phyloP scores from a whole-genome alignment of 495 filamentous ascomycete species.

The Xylaria palmicola region DNA sequence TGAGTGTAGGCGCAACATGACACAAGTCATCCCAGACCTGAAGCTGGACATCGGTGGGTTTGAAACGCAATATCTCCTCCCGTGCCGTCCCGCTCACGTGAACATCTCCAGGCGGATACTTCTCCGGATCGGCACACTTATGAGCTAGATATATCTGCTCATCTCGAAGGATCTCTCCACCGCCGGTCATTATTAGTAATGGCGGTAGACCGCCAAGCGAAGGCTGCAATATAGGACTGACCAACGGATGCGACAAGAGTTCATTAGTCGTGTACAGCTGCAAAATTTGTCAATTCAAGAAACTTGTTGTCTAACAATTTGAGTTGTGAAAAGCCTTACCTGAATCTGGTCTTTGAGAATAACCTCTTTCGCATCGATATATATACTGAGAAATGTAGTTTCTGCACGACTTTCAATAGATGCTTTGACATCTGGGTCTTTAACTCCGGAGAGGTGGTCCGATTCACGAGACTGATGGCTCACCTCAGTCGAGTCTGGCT shows the following conservation, averaged over 20 bases:
- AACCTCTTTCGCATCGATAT: constrained; percentile 67
- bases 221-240: constrained; percentile 82
- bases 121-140: constrained; percentile 78
- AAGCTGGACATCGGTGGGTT: constrained; percentile 87
- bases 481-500: constrained; percentile 20
- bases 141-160: constrained; percentile 95
- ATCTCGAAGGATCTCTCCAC: constrained; percentile 84
- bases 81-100: constrained; percentile 60
- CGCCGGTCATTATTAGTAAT: constrained; percentile 79
- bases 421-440: constrained; percentile 1
- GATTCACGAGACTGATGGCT: constrained; percentile 21
- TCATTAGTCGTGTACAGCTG: constrained; percentile 90
- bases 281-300: background rate
- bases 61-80: constrained; percentile 64
- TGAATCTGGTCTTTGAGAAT: constrained; percentile 90
- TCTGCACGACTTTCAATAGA: constrained; percentile 32
- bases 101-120: constrained; percentile 67
- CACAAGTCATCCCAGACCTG: constrained; percentile 96
- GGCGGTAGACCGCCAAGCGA: constrained; percentile 87
- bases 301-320: background rate
- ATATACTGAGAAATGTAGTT: constrained; percentile 54
- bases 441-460: constrained; percentile 12
- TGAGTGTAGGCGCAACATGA: constrained; percentile 86
- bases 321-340: constrained; percentile 23
- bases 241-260: constrained; percentile 79